Conservation (phyloP, 2,329 filamentous ascomycete genomes). For the Neofusicoccum ribis region DNA sequence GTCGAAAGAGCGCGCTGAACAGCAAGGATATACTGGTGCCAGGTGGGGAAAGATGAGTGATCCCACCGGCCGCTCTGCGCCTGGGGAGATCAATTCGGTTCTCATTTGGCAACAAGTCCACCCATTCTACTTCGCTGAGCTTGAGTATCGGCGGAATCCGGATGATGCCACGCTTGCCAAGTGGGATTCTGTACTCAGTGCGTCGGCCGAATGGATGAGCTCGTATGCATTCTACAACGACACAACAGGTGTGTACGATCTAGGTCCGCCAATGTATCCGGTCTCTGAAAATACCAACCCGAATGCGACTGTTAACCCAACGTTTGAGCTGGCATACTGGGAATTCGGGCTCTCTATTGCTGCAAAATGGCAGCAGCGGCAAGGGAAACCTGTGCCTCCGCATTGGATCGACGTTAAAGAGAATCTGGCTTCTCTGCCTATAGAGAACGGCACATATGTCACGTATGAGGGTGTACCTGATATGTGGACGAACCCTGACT, state of each 20-base stretch:
- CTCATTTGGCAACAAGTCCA: constrained; percentile 66
- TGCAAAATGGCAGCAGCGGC: constrained; percentile 53
- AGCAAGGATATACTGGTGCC: constrained; percentile 46
- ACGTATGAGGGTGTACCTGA: constrained; percentile 54
- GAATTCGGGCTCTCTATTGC: constrained; percentile 60
- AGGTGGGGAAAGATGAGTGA: constrained; percentile 60
- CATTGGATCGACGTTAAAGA: constrained; percentile 53
- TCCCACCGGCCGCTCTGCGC: constrained; percentile 55
- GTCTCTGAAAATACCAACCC: constrained; percentile 61
- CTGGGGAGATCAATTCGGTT: constrained; percentile 62
- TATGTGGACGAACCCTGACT: constrained; percentile 33
- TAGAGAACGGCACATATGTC: constrained; percentile 52
- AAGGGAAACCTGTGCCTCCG: constrained; percentile 44
- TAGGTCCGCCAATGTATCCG: constrained; percentile 54
- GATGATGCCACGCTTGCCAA: constrained; percentile 46
- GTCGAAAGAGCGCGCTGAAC: constrained; percentile 36
- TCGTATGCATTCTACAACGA: constrained; percentile 58
- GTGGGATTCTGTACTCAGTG: constrained; percentile 56
- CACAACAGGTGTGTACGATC: constrained; percentile 54
- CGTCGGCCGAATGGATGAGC: constrained; percentile 61
- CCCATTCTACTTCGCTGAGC: constrained; percentile 60
- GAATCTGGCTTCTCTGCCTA: constrained; percentile 56
- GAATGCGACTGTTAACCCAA: constrained; percentile 58
- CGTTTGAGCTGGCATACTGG: constrained; percentile 64
- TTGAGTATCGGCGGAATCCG: constrained; percentile 53